Evolutionary conservation across 2,329 filamentous ascomycete genomes (phyloP).

Genomic region (Aspergillus sp.): DNA sequence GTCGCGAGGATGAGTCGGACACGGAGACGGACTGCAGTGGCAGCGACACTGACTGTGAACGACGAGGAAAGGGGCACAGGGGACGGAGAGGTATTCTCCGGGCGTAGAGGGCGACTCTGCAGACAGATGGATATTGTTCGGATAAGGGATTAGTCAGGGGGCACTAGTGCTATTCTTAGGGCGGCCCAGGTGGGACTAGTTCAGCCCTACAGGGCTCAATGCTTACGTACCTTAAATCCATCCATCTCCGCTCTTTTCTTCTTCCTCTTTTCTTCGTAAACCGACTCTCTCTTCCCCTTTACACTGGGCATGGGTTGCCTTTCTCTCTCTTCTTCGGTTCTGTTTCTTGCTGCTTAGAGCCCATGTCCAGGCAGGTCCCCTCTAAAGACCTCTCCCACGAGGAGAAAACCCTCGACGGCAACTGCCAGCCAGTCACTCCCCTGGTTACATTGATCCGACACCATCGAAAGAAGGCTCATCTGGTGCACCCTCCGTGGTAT

Average conservation of each 20-base stretch:
- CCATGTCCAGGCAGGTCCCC: slow-evolving; percentile 12
- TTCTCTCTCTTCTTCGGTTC: background rate
- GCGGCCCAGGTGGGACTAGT: background rate
- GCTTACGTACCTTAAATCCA: background rate
- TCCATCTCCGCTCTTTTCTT: background rate
- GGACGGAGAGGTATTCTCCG: too few relatives aligned
- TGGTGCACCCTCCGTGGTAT: slow-evolving; percentile 29
- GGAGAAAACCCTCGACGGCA: background rate
- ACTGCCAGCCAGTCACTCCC: slow-evolving; percentile 4
- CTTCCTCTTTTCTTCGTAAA: background rate
- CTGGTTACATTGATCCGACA: slow-evolving; percentile 16
- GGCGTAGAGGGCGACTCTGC: too few relatives aligned
- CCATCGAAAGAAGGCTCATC: slow-evolving; percentile 4
- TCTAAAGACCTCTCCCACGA: slow-evolving; percentile 8
- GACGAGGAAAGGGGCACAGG: too few relatives aligned
- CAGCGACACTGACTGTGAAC: too few relatives aligned
- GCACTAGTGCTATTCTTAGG: background rate
- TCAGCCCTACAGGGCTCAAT: background rate
- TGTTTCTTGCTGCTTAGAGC: slow-evolving; percentile 1
- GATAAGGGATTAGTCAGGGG: too few relatives aligned
- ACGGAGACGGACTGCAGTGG: too few relatives aligned
- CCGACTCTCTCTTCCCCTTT: background rate
- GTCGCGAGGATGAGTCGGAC: too few relatives aligned
- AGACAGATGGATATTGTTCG: too few relatives aligned
- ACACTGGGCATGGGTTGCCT: background rate